Conservation (phyloP, 2,329 filamentous ascomycete genomes). For the Colletotrichum lini region DNA sequence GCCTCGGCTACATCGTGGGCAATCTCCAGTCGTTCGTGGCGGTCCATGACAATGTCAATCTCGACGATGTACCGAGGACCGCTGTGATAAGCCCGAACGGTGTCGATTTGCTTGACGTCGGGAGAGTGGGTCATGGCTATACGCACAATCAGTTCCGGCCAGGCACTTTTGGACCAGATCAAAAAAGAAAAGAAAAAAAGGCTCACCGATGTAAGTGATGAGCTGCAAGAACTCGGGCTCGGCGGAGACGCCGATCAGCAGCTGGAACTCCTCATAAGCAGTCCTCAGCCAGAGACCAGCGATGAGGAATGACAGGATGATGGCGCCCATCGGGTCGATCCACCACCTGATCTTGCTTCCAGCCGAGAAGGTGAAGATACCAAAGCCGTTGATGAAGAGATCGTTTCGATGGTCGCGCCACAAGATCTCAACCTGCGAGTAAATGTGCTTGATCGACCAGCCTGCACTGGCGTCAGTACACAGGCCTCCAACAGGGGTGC, state of each 20-base stretch:
- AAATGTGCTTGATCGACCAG: conserved; percentile 90
- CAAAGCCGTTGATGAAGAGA: conserved; percentile 95
- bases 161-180: neutral
- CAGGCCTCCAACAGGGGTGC: accelerated
- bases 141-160: neutral
- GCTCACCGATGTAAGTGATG: conserved; percentile 87
- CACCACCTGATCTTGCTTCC: conserved; percentile 93
- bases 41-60: conserved; percentile 95
- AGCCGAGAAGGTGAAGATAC: conserved; percentile 91
- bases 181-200: neutral
- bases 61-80: conserved; percentile 93
- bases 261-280: conserved; percentile 89
- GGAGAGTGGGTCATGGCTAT: conserved; percentile 85
- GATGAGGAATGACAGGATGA: conserved; percentile 85
- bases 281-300: conserved; percentile 86
- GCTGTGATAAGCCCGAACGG: conserved; percentile 92
- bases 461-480: neutral
- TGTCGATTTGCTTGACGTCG: conserved; percentile 88
- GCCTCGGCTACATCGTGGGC: conserved; percentile 96
- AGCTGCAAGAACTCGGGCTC: conserved; percentile 90
- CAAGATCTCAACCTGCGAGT: conserved; percentile 91
- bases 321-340: conserved; percentile 94
- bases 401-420: conserved; percentile 99
- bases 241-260: conserved; percentile 91
- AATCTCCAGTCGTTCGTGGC: conserved; percentile 77